These are phyloP conservation scores for Acephala macrosclerotiorum DNA, from an alignment of 2,329 filamentous ascomycete genomes.

Conservation along the genomic window DNA sequence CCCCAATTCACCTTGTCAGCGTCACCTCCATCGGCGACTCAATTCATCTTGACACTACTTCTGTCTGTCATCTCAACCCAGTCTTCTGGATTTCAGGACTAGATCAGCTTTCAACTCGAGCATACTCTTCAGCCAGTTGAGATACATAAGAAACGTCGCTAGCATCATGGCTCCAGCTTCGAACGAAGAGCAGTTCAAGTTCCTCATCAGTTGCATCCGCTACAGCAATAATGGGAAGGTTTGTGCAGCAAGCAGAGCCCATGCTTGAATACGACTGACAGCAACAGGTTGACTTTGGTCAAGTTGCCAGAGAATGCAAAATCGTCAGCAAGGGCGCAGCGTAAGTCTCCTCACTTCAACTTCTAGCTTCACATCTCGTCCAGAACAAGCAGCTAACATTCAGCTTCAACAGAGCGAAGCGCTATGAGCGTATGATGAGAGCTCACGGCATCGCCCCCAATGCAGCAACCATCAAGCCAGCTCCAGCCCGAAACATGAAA, in stretches of 20 bases:
- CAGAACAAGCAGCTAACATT: constrained; percentile 12
- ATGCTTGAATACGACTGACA: constrained; percentile 10
- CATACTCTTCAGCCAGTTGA: background rate
- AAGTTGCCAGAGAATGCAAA: constrained; percentile 68
- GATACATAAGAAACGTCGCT: background rate
- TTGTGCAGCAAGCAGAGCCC: constrained; percentile 33
- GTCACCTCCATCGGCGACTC: constrained; percentile 20
- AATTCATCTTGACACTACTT: constrained; percentile 19
- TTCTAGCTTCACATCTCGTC: background rate
- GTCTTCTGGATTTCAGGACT: constrained; percentile 10
- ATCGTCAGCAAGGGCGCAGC: constrained; percentile 73
- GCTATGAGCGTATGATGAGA: constrained; percentile 72
- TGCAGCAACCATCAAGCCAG: constrained; percentile 37
- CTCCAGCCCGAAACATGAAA: constrained; percentile 30
- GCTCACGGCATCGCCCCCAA: constrained; percentile 55
- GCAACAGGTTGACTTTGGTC: constrained; percentile 67
- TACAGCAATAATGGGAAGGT: constrained; percentile 67
- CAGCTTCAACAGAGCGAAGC: constrained; percentile 61
- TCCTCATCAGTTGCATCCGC: constrained; percentile 71
- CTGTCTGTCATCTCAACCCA: constrained; percentile 21
- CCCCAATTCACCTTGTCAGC: constrained; percentile 28
- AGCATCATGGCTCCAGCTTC: constrained; percentile 55
- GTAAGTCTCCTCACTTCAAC: constrained; percentile 56
- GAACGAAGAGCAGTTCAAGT: constrained; percentile 67
- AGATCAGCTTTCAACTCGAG: constrained; percentile 15